Evolutionary conservation across 306 rosid genomes (phyloP).

Genomic region (Luffa aegyptiaca): DNA sequence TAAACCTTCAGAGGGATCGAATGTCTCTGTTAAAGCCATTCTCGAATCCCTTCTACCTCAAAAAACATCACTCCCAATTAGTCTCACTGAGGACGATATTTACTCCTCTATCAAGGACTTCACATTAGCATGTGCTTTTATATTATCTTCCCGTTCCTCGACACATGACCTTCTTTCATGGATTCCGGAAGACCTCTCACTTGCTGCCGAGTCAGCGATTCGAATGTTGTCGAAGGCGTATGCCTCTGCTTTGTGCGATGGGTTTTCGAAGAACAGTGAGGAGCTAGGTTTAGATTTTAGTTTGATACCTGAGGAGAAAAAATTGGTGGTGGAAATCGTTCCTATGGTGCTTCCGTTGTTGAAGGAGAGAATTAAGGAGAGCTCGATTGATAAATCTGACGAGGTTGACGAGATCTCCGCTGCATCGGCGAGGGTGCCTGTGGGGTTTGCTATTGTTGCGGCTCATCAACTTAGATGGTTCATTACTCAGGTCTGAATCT

Average conservation of each 20-base stretch:
- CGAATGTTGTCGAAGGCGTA: constrained; percentile 36
- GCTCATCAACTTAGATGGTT: constrained; percentile 86
- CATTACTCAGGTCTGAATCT: constrained; percentile 54
- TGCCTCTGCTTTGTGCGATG: constrained; percentile 12
- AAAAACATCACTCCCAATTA: constrained; percentile 1
- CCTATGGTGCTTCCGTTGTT: constrained; percentile 50
- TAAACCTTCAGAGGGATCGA: constrained; percentile 26
- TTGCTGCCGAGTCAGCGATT: constrained; percentile 36
- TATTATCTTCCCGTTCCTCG: constrained; percentile 46
- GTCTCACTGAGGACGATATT: constrained; percentile 7
- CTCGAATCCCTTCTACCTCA: constrained; percentile 51
- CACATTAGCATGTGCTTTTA: constrained; percentile 54
- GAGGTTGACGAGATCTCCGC: constrained; percentile 64
- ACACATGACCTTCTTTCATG: constrained; percentile 51
- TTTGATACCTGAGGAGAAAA: constrained; percentile 33
- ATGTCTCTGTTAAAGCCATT: constrained; percentile 44
- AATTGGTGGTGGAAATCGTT: constrained; percentile 49
- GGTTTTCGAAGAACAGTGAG: constrained; percentile 17
- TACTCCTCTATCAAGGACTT: constrained; percentile 45
- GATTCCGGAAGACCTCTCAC: constrained; percentile 46
- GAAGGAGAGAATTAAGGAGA: constrained; percentile 62
- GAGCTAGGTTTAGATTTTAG: constrained; percentile 39
- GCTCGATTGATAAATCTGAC: constrained; percentile 53
- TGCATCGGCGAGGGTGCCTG: constrained; percentile 71
- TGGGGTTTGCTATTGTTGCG: constrained; percentile 58